Evolutionary conservation across 768 basidiomycete genomes (phyloP).

Genomic region (Termitomyces titanicus): DNA sequence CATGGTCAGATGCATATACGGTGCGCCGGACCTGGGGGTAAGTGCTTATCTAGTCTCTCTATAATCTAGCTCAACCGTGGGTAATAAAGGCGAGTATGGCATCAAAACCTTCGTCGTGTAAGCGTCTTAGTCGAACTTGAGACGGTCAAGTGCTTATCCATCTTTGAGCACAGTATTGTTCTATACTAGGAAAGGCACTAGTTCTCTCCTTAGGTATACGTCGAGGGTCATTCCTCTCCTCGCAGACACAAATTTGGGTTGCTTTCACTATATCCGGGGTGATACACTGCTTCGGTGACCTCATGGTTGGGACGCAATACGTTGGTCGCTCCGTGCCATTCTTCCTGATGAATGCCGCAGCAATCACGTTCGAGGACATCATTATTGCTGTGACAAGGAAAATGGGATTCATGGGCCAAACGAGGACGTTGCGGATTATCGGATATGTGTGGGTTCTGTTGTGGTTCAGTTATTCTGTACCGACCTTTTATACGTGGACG

Average conservation of each 20-base stretch:
- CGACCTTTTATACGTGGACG: neutral
- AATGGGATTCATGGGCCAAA: neutral
- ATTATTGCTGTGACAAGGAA: neutral
- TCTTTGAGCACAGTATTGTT: neutral
- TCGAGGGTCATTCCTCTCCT: neutral
- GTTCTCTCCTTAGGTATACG: neutral
- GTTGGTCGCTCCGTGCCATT: neutral
- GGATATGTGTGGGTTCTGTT: neutral
- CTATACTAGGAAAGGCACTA: neutral
- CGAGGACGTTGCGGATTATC: neutral
- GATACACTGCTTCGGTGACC: conserved; percentile 3
- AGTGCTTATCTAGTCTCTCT: neutral
- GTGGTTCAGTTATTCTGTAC: neutral
- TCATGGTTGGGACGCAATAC: neutral
- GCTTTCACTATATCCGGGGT: neutral
- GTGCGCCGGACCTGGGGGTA: conserved; percentile 1
- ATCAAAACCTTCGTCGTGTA: conserved; percentile 4
- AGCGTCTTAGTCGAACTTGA: neutral
- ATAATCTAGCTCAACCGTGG: no score
- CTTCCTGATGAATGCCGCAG: conserved; percentile 3
- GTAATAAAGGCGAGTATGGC: conserved; percentile 1
- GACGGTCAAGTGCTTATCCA: neutral
- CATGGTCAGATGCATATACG: neutral
- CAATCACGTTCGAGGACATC: conserved; percentile 1
- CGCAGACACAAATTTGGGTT: neutral